Percentiles rank a stretch among this genome's conserved stretches.
phyloP scores from a whole-genome alignment of 192 early-diverging fungal species.

The Podila epicladia region DNA sequence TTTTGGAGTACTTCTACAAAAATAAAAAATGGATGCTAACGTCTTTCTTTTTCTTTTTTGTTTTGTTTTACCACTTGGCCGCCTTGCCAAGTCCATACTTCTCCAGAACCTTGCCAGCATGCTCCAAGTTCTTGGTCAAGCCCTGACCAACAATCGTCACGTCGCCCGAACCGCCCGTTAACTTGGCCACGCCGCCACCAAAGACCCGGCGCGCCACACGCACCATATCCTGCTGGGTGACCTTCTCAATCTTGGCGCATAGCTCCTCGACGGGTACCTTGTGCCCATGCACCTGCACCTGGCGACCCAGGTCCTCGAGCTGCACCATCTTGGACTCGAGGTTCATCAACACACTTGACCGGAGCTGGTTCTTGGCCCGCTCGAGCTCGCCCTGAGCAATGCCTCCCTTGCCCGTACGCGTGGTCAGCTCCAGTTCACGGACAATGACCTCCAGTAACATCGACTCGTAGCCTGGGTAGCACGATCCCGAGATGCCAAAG shows the following conservation, averaged over 20 bases:
- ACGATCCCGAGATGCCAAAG: constrained; percentile 92
- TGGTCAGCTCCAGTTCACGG: constrained; percentile 82
- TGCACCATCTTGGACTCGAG: constrained; percentile 93
- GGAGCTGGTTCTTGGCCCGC: constrained; percentile 96
- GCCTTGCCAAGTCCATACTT: constrained; percentile 62
- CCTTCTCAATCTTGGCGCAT: constrained; percentile 81
- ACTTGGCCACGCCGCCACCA: constrained; percentile 64
- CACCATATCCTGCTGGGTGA: constrained; percentile 78
- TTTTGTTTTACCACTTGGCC: constrained; percentile 34
- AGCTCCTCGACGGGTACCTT: constrained; percentile 82
- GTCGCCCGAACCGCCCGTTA: constrained; percentile 67
- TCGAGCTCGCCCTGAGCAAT: constrained; percentile 72
- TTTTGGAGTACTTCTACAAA: not conserved
- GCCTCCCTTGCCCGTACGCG: constrained; percentile 51
- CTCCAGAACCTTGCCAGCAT: constrained; percentile 57
- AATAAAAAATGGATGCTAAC: not conserved
- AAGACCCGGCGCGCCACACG: constrained; percentile 79
- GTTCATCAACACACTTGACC: constrained; percentile 92
- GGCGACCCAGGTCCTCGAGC: constrained; percentile 94
- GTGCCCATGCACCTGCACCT: constrained; percentile 77
- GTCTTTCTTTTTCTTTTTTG: not conserved
- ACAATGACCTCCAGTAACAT: constrained; percentile 84
- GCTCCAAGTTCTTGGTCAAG: constrained; percentile 53
- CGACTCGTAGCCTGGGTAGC: constrained; percentile 79
- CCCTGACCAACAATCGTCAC: constrained; percentile 77